Conservation (phyloP, 2,329 filamentous ascomycete species). For the Fusarium sp. region DNA sequence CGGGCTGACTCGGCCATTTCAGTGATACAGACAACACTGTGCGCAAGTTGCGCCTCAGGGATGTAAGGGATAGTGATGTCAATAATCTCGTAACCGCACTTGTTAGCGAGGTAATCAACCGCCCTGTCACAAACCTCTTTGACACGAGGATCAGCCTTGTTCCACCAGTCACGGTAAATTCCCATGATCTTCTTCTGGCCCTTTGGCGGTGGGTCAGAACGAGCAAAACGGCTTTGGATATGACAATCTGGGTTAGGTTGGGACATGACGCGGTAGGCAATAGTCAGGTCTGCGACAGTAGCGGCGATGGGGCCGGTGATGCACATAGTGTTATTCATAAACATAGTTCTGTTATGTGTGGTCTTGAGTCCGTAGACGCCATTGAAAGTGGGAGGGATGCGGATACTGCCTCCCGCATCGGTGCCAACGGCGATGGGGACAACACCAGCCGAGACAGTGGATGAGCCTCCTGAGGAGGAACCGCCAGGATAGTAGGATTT, state of each 20-base stretch:
- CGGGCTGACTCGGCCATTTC: constrained; percentile 68
- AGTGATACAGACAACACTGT: constrained; percentile 79
- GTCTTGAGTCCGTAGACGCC: constrained; percentile 85
- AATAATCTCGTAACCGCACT: constrained; percentile 59
- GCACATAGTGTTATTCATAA: constrained; percentile 62
- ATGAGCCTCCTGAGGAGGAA: constrained; percentile 80
- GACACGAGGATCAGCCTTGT: constrained; percentile 68
- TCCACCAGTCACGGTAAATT: constrained; percentile 66
- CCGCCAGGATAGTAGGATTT: constrained; percentile 81
- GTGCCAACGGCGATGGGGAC: constrained; percentile 80
- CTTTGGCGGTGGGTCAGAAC: constrained; percentile 58
- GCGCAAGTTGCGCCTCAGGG: constrained; percentile 78
- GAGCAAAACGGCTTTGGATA: constrained; percentile 70
- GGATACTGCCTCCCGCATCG: constrained; percentile 79
- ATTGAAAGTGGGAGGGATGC: constrained; percentile 79
- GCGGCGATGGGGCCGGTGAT: constrained; percentile 81
- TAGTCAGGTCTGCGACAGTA: constrained; percentile 79
- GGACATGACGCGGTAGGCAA: constrained; percentile 84
- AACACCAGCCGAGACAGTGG: constrained; percentile 74
- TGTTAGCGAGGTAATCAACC: constrained; percentile 65
- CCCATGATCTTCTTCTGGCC: constrained; percentile 72
- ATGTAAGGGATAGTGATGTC: constrained; percentile 74
- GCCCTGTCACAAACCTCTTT: constrained; percentile 68
- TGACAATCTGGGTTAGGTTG: constrained; percentile 73
- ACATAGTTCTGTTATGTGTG: constrained; percentile 74